Evolutionary conservation across 805 yeast genomes (phyloP).

Genomic region (Candida ponderosae): DNA sequence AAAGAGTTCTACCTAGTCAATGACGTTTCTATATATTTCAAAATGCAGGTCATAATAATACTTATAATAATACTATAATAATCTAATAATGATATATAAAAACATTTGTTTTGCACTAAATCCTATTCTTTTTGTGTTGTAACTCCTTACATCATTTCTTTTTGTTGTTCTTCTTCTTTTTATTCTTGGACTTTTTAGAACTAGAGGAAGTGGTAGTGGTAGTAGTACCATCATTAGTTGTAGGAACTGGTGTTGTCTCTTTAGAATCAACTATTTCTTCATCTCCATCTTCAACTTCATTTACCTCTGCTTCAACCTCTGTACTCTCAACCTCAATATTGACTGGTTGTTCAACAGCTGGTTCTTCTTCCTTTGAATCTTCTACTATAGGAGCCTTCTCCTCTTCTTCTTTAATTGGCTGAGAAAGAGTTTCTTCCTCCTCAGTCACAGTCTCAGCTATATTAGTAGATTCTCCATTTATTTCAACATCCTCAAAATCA

Average conservation of each 20-base stretch:
- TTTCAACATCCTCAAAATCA: no score
- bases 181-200: conserved; percentile 16
- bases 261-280: conserved; percentile 3
- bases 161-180: conserved; percentile 27
- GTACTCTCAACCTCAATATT: conserved; percentile 9
- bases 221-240: conserved; percentile 2
- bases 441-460: no score
- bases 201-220: conserved; percentile 1
- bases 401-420: conserved; percentile 2
- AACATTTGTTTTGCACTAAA: not conserved
- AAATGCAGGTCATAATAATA: conserved; percentile 4
- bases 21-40: no score
- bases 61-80: not conserved
- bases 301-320: conserved; percentile 7
- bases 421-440: no score
- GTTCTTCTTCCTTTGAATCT: conserved; percentile 6
- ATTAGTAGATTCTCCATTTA: no score
- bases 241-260: conserved; percentile 3
- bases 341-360: no score
- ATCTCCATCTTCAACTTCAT: conserved; percentile 3
- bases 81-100: not conserved
- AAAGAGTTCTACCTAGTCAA: no score
- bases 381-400: conserved; percentile 8
- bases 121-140: conserved; percentile 4
- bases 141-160: conserved; percentile 25